Evolutionary conservation across 768 basidiomycete species (phyloP), one percentile per base, ranked within the genome.

Genomic region (Macrolepiota albuminosa): DNA sequence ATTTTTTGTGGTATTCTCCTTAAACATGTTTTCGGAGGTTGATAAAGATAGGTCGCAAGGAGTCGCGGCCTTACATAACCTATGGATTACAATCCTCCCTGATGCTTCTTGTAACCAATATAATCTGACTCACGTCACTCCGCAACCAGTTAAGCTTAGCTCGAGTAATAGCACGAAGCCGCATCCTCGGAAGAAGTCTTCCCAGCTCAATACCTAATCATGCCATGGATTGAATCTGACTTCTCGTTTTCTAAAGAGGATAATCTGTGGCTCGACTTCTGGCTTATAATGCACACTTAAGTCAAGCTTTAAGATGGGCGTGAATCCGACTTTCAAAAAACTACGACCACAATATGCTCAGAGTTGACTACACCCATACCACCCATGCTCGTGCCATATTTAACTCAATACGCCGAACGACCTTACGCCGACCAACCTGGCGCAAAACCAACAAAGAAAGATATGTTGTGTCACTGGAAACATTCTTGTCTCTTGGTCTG

Each of bases 401-500:
- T 29, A 59, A 66, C 7, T 67, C 63, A 13, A 63, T 72, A 21
- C 66, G 62, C 9, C 62, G 59, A 45, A 54, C 51, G 58, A 37
- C 63, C 16, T 62, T 72, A 21, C 66, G 62, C 9, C 62, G 59
- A 45, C 57, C 51, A 59, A 37, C 56, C 50, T 46, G 54, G 56
- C 43, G 34, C 40, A 37, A 51, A 62, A 39, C 48, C 6, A 42
- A 29, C 60, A 57, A 42, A 42, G 50, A 18, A n/a, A 56, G 24
- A 34, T 64, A 62, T 39, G 55, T 52, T 7, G 55, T 64, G 29
- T 65, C 69, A 4, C 56, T 73, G 29, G 70, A 71, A 54, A 61
- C 61, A 3, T 70, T 64, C 51, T 65, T 70, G 64, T 67, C 71
- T 4, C 72, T 70, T 61, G 69, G 72, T 21, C 51, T 75, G 18